Percentiles rank a stretch among this genome's conserved stretches.
phyloP scores from a whole-genome alignment of 2,329 filamentous ascomycete genomes.

The Aspergillus fumigatiaffinis region DNA sequence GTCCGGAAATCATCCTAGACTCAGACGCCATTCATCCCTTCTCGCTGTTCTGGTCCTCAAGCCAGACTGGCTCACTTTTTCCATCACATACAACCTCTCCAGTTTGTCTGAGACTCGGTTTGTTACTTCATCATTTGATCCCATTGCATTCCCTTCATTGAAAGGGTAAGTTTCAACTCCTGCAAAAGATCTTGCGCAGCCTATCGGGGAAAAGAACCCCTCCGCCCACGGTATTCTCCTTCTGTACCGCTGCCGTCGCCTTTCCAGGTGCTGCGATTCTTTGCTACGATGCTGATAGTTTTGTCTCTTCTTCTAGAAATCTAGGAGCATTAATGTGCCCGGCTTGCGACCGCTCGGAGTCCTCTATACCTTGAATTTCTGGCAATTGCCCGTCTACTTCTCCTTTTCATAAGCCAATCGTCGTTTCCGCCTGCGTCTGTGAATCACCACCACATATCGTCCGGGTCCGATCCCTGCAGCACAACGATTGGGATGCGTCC shows the following conservation, averaged over 20 bases:
- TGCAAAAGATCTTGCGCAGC: constrained; percentile 5
- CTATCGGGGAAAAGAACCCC: constrained; percentile 15
- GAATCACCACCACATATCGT: neutral
- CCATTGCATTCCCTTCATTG: constrained; percentile 7
- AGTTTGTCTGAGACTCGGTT: neutral
- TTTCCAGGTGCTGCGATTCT: constrained; percentile 5
- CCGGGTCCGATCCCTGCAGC: neutral
- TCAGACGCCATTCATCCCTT: neutral
- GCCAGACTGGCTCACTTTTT: neutral
- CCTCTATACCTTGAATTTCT: neutral
- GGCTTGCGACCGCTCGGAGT: constrained; percentile 1
- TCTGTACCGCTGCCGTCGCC: constrained; percentile 8
- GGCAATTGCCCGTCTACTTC: neutral
- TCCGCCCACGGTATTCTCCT: constrained; percentile 15
- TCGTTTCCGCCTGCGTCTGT: neutral
- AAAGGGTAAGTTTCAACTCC: constrained; percentile 14
- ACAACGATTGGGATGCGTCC: constrained; percentile 15
- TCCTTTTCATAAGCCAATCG: neutral
- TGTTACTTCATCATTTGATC: neutral
- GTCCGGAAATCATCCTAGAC: neutral
- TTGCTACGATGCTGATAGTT: constrained; percentile 12
- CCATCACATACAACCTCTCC: neutral
- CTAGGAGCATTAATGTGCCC: neutral
- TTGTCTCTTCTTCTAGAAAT: constrained; percentile 11
- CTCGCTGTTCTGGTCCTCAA: neutral